These are phyloP conservation scores for Rhizopogon rudus DNA, from an alignment of 768 basidiomycete species.

Conservation along the genomic window DNA sequence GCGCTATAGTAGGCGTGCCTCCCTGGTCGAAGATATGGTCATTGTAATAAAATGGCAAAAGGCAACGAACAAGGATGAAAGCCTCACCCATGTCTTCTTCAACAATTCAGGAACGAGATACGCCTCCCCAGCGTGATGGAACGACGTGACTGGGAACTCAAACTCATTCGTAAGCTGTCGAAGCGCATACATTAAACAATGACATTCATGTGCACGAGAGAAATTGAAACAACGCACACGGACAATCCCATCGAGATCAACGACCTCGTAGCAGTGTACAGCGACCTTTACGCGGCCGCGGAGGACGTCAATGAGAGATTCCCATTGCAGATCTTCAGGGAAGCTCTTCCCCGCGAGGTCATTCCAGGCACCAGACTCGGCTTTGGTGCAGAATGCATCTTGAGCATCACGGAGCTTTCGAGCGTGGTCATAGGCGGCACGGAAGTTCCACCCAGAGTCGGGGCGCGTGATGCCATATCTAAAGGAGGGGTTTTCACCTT, in stretches of 20 bases:
- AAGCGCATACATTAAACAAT: not conserved
- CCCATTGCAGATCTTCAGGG: constrained; percentile 69
- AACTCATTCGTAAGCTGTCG: constrained; percentile 76
- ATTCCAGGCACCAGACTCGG: constrained; percentile 38
- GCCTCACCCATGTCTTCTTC: constrained; percentile 57
- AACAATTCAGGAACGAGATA: constrained; percentile 78
- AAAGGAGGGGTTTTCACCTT: constrained; percentile 30
- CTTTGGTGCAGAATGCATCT: constrained; percentile 66
- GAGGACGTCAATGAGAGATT: constrained; percentile 71
- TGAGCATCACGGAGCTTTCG: constrained; percentile 62
- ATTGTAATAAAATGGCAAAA: not conserved
- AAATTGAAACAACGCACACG: constrained; percentile 39
- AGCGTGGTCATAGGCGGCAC: constrained; percentile 74
- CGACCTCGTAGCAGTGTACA: constrained; percentile 44
- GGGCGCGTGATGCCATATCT: constrained; percentile 54
- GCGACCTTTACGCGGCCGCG: constrained; percentile 63
- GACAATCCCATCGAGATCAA: constrained; percentile 69
- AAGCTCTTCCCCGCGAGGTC: constrained; percentile 33
- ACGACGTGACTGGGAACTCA: constrained; percentile 69
- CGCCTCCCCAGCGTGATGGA: constrained; percentile 79
- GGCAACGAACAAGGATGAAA: not conserved
- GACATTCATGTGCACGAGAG: not conserved
- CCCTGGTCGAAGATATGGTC: constrained; percentile 31
- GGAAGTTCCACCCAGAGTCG: constrained; percentile 75
- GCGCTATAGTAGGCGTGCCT: constrained; percentile 64